phyloP scores from a whole-genome alignment of 1,284 basidiomycete species.

The Acaromyces ingoldii region DNA sequence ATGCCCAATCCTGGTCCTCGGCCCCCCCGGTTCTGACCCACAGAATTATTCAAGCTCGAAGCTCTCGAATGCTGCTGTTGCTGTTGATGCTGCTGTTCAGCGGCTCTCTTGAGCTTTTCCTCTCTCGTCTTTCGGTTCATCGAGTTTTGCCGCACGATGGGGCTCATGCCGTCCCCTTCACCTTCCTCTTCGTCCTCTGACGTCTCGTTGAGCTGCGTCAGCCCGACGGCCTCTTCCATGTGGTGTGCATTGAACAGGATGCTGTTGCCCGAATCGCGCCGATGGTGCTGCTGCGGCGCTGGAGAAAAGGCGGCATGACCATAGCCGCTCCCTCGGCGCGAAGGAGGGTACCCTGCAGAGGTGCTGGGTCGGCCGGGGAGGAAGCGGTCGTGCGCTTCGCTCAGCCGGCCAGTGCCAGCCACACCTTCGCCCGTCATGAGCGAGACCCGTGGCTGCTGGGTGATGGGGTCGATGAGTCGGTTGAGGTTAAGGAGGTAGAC shows the following conservation, averaged over 20 bases:
- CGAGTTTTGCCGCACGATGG: not conserved
- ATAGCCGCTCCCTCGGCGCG: conserved; percentile 15
- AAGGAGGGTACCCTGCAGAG: not conserved
- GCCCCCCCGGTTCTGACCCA: too few relatives aligned
- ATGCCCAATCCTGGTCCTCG: too few relatives aligned
- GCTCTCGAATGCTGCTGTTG: too few relatives aligned
- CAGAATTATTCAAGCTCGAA: too few relatives aligned
- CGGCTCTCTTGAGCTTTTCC: too few relatives aligned
- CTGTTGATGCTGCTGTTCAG: too few relatives aligned
- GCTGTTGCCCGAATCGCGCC: conserved; percentile 22
- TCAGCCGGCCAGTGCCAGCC: conserved; percentile 22
- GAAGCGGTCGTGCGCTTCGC: conserved; percentile 36
- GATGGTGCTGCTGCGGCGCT: conserved; percentile 12
- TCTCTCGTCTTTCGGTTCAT: not conserved
- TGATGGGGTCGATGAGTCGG: conserved; percentile 38
- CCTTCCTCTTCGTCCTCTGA: conserved; percentile 13
- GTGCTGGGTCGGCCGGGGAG: conserved; percentile 15
- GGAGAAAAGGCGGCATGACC: too few relatives aligned
- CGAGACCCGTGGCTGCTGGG: conserved; percentile 40
- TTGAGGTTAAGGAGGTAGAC: conserved; percentile 50
- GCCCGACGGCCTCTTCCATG: conserved; percentile 33
- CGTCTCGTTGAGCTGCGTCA: conserved; percentile 38
- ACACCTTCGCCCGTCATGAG: conserved; percentile 44
- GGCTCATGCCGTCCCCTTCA: too few relatives aligned
- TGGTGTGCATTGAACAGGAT: conserved; percentile 44